A percentile compares a stretch with the other conserved stretches of the same genome.
Conservation (phyloP, 1,139 yeast genomes). For the Sugiyamaella novakii region DNA sequence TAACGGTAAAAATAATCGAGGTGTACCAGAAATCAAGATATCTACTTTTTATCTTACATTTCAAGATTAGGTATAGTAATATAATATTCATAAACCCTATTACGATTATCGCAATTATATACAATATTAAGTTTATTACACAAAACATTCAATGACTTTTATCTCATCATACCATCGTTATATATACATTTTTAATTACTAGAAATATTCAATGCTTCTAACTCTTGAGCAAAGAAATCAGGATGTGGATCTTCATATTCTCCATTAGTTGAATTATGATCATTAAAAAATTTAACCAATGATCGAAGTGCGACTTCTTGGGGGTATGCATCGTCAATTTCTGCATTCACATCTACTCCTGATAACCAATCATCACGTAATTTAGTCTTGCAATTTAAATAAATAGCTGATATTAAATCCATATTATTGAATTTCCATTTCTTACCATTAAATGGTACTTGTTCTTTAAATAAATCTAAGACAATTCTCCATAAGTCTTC, state of each 20-base stretch:
- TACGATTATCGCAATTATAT: too few species aligned
- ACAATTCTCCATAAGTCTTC: conserved; percentile 67
- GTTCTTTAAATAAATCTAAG: conserved; percentile 68
- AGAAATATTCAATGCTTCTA: conserved; percentile 35
- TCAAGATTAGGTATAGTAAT: too few species aligned
- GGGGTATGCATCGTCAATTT: conserved; percentile 75
- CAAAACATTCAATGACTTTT: too few species aligned
- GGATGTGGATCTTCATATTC: conserved; percentile 25
- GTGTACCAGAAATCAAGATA: too few species aligned
- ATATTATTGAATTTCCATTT: conserved; percentile 93
- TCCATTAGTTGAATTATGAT: conserved; percentile 46
- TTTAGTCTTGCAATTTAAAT: conserved; percentile 69
- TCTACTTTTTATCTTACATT: too few species aligned
- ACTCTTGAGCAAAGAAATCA: conserved; percentile 48
- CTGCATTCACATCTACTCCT: conserved; percentile 77
- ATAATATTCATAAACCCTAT: too few species aligned
- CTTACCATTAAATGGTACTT: conserved; percentile 88
- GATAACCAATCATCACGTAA: conserved; percentile 88
- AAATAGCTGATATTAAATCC: conserved; percentile 89
- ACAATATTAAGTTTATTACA: too few species aligned
- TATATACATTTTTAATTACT: background rate
- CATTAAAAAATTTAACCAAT: conserved; percentile 75
- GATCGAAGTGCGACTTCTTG: conserved; percentile 87
- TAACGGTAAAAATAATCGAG: too few species aligned
- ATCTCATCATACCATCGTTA: too few species aligned